Conservation (phyloP, 129 eudicot genomes). For the Silybum marianum region DNA sequence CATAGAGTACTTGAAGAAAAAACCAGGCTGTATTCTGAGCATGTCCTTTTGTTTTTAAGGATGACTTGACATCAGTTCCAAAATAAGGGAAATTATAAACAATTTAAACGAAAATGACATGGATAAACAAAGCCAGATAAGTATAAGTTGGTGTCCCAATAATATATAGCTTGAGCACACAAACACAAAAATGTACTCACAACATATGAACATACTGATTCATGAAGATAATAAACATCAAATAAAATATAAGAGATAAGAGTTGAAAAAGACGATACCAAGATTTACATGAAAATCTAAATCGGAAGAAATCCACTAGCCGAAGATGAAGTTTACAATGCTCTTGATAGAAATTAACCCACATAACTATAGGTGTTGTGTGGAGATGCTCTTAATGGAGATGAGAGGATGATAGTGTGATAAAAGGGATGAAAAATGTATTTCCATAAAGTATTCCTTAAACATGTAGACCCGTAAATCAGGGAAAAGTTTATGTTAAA, state of each 20-base stretch:
- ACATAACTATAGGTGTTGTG: neutral
- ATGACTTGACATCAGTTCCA: neutral
- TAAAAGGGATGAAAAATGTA: too few species aligned
- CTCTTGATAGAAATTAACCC: neutral
- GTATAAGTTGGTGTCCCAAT: neutral
- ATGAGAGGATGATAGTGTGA: too few species aligned
- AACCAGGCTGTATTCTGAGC: too few species aligned
- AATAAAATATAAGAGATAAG: neutral
- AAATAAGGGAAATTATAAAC: neutral
- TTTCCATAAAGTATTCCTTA: too few species aligned
- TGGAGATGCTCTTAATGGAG: too few species aligned
- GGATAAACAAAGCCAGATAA: neutral
- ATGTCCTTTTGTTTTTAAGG: neutral
- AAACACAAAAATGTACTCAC: neutral
- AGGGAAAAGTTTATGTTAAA: too few species aligned
- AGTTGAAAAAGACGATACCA: neutral
- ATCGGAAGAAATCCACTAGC: neutral
- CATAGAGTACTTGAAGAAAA: too few species aligned
- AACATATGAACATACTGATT: too few species aligned
- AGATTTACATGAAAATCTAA: neutral
- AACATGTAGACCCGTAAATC: too few species aligned
- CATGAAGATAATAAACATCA: neutral
- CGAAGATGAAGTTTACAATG: neutral
- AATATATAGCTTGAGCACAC: neutral
- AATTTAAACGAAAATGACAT: neutral